These are phyloP conservation scores for Claviceps citrina DNA, from an alignment of 2,329 filamentous ascomycete genomes.

Conservation along the genomic window DNA sequence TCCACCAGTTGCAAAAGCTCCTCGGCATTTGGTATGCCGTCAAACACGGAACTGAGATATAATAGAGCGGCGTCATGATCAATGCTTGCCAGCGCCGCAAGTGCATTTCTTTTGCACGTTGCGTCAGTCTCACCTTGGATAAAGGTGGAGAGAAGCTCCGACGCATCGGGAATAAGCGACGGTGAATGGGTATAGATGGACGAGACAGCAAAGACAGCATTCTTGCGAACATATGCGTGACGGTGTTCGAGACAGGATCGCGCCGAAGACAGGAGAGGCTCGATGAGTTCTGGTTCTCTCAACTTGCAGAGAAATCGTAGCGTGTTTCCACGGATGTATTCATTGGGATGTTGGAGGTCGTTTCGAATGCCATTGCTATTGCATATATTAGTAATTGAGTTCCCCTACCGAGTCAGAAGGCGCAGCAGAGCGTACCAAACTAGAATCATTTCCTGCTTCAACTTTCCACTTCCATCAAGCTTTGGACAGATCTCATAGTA, in stretches of 20 bases:
- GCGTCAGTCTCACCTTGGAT: constrained; percentile 80
- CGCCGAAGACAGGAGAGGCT: constrained; percentile 84
- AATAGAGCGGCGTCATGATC: constrained; percentile 84
- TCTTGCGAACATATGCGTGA: constrained; percentile 96
- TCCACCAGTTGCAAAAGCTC: constrained; percentile 87
- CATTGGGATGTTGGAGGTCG: constrained; percentile 91
- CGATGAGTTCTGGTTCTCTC: constrained; percentile 86
- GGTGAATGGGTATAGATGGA: constrained; percentile 87
- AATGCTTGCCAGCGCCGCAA: constrained; percentile 78
- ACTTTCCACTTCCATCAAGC: constrained; percentile 76
- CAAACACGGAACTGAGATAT: constrained; percentile 79
- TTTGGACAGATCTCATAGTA: constrained; percentile 99
- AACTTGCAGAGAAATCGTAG: constrained; percentile 94
- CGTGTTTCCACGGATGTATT: constrained; percentile 97
- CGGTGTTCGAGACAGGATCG: constrained; percentile 87
- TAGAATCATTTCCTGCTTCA: constrained; percentile 99
- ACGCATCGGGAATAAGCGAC: constrained; percentile 82
- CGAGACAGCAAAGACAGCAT: constrained; percentile 85
- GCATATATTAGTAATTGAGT: background rate
- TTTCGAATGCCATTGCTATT: constrained; percentile 90
- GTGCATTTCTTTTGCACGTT: constrained; percentile 96
- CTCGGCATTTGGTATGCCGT: constrained; percentile 85
- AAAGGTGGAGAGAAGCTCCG: constrained; percentile 81
- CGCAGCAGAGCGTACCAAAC: constrained; percentile 52
- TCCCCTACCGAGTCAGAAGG: background rate